phyloP scores from a whole-genome alignment of 176 grass and related monocot genomes.

The Aegilops longissima region DNA sequence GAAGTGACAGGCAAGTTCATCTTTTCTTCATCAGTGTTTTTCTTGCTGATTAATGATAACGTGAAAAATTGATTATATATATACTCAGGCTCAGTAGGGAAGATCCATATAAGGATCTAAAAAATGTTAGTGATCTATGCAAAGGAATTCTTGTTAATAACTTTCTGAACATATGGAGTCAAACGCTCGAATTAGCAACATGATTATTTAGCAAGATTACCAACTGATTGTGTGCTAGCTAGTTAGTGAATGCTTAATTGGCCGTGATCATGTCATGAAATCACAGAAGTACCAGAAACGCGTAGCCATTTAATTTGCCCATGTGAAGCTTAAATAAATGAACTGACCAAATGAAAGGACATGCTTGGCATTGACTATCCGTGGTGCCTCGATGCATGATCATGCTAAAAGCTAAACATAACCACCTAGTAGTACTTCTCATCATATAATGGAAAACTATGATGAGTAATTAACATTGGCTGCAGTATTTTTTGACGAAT shows the following conservation, averaged over 20 bases:
- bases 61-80: too few relatives aligned
- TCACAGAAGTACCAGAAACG: neutral
- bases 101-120: neutral
- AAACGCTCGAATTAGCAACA: neutral
- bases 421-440: neutral
- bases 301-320: neutral
- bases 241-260: neutral
- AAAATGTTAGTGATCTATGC: neutral
- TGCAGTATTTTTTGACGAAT: neutral
- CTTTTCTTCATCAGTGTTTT: neutral
- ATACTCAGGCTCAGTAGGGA: neutral
- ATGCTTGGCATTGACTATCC: neutral
- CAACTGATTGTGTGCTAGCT: neutral
- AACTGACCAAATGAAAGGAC: neutral
- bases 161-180: neutral
- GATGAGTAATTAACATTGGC: neutral
- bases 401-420: neutral
- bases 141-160: neutral
- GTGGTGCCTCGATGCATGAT: neutral
- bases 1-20: neutral
- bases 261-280: neutral
- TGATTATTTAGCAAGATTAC: conserved; percentile 1
- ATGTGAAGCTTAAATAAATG: neutral
- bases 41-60: neutral
- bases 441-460: neutral